phyloP scores from a whole-genome alignment of 768 basidiomycete species.

The Imleria badia region DNA sequence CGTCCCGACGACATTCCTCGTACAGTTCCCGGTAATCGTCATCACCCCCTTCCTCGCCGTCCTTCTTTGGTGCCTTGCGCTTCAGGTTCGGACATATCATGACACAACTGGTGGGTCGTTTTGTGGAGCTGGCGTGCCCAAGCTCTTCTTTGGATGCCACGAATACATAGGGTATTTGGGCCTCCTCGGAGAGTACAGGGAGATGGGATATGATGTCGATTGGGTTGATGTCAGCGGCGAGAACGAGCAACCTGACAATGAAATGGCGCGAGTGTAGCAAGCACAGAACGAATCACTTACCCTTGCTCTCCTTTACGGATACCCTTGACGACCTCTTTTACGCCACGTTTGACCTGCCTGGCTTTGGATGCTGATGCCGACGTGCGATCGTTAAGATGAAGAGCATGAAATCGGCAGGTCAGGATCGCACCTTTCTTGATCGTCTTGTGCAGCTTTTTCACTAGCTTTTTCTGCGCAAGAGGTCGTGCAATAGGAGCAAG shows the following conservation, averaged over 20 bases:
- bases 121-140: slow-evolving; percentile 93
- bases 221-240: slow-evolving; percentile 97
- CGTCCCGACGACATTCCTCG: slow-evolving; percentile 83
- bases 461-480: slow-evolving; percentile 87
- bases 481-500: slow-evolving; percentile 94
- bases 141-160: slow-evolving; percentile 93
- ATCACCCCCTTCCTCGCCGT: slow-evolving; percentile 62
- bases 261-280: slow-evolving; percentile 4
- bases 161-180: slow-evolving; percentile 86
- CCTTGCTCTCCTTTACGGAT: slow-evolving; percentile 98
- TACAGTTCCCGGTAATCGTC: slow-evolving; percentile 87
- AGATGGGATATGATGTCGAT: slow-evolving; percentile 98
- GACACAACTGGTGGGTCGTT: slow-evolving; percentile 97
- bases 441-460: slow-evolving; percentile 92
- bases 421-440: slow-evolving; percentile 76
- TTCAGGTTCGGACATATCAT: slow-evolving; percentile 88
- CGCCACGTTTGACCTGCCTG: slow-evolving; percentile 94
- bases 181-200: slow-evolving; percentile 92
- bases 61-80: slow-evolving; percentile 64
- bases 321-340: slow-evolving; percentile 98
- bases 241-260: slow-evolving; percentile 68
- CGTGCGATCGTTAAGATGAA: background rate
- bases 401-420: background rate
- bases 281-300: slow-evolving; percentile 42
- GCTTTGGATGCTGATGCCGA: slow-evolving; percentile 75